phyloP scores from a whole-genome alignment of 179 eudicot genomes.

The Pouteria campechiana region DNA sequence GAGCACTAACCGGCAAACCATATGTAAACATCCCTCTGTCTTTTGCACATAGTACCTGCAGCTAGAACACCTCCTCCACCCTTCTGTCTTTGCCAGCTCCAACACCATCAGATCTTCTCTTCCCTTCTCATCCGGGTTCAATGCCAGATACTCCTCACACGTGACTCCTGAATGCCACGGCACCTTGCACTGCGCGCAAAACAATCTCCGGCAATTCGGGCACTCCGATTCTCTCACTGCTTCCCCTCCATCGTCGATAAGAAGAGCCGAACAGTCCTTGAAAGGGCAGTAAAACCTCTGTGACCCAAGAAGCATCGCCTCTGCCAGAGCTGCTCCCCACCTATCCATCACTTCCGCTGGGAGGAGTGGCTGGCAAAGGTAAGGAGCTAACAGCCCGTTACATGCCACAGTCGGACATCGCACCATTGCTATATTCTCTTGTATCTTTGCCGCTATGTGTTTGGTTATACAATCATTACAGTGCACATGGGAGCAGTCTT shows the following conservation, averaged over 20 bases:
- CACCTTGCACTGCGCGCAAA: slow-evolving; percentile 31
- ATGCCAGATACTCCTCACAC: slow-evolving; percentile 22
- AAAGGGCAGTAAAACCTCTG: slow-evolving; percentile 39
- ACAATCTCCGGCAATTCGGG: slow-evolving; percentile 23
- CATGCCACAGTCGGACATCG: slow-evolving; percentile 22
- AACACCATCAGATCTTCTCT: slow-evolving; percentile 33
- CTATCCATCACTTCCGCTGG: slow-evolving; percentile 10
- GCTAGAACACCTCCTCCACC: slow-evolving; percentile 30
- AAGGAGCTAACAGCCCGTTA: slow-evolving; percentile 10
- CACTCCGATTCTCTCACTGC: slow-evolving; percentile 18
- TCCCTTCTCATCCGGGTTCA: slow-evolving; percentile 26
- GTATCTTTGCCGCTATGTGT: slow-evolving; percentile 19
- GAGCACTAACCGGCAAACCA: slow-evolving; percentile 36
- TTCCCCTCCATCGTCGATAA: slow-evolving; percentile 13
- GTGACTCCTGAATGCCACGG: slow-evolving; percentile 28
- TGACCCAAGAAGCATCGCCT: slow-evolving; percentile 13
- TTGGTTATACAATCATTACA: slow-evolving; percentile 24
- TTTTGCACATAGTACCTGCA: slow-evolving; percentile 33
- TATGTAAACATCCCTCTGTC: slow-evolving; percentile 32
- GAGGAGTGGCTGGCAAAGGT: slow-evolving; percentile 6
- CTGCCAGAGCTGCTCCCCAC: slow-evolving; percentile 29
- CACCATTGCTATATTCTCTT: slow-evolving; percentile 6
- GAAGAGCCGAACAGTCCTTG: slow-evolving; percentile 30
- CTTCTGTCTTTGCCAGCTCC: slow-evolving; percentile 29
- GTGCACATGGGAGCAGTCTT: slow-evolving; percentile 16